Percentiles rank a stretch among this genome's conserved stretches.
Conservation (phyloP, 208 protist genomes). For the Leishmania lainsoni region DNA sequence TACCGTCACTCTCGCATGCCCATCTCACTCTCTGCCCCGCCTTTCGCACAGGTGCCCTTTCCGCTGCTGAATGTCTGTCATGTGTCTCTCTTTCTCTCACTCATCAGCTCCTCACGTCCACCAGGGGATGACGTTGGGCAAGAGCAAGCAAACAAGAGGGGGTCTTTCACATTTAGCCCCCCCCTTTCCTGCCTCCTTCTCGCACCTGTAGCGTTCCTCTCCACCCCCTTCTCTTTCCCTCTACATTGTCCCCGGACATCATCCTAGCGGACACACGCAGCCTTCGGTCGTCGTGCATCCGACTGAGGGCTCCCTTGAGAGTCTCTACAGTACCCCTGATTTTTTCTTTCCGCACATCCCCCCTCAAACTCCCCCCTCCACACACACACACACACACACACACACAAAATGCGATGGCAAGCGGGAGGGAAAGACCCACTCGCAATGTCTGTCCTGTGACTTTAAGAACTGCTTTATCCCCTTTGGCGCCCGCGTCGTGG, state of each 20-base stretch:
- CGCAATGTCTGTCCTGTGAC: conserved; percentile 45
- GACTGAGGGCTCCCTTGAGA: conserved; percentile 29
- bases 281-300: conserved; percentile 31
- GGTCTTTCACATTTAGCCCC: neutral
- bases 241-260: neutral
- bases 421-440: conserved; percentile 26
- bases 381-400: neutral
- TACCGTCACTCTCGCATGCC: neutral
- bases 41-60: neutral
- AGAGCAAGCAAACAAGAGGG: neutral
- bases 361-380: too few relatives aligned
- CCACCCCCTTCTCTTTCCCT: neutral
- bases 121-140: neutral
- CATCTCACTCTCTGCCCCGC: neutral
- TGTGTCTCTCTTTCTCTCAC: neutral
- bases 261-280: neutral
- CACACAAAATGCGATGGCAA: neutral
- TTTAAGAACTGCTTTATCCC: conserved; percentile 66
- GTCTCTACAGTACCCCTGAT: conserved; percentile 26
- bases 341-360: neutral
- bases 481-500: conserved; percentile 42
- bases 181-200: neutral
- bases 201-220: neutral
- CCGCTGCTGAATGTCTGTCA: neutral
- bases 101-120: neutral